Conservation (phyloP, 331 rosid genomes). For the Malus hybrid region DNA sequence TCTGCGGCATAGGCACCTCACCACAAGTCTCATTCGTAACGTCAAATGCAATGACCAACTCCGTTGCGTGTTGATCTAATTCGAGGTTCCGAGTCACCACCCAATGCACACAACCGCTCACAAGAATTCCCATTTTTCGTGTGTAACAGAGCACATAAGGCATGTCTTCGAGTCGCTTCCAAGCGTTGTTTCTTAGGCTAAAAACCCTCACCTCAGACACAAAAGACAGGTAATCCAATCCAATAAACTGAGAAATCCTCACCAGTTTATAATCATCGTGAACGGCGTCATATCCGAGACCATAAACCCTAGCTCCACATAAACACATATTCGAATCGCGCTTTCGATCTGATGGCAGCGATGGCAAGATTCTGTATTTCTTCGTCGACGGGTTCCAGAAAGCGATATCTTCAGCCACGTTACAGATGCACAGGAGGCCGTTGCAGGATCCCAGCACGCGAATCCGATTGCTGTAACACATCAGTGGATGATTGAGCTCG, state of each 20-base stretch:
- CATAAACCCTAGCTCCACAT: slow-evolving; percentile 36
- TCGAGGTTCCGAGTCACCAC: slow-evolving; percentile 39
- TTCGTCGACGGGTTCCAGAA: slow-evolving; percentile 57
- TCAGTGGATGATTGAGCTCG: slow-evolving; percentile 62
- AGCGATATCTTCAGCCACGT: slow-evolving; percentile 75
- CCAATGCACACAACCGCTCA: slow-evolving; percentile 53
- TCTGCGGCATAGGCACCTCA: slow-evolving; percentile 57
- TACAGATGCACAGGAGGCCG: slow-evolving; percentile 66
- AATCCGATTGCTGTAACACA: slow-evolving; percentile 63
- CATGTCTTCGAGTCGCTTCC: slow-evolving; percentile 42
- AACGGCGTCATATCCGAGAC: slow-evolving; percentile 51
- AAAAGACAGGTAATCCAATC: slow-evolving; percentile 21
- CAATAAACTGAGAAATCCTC: slow-evolving; percentile 48
- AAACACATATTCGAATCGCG: slow-evolving; percentile 12
- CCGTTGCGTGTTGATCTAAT: slow-evolving; percentile 10
- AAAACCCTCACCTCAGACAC: slow-evolving; percentile 44
- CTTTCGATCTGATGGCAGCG: slow-evolving; percentile 30
- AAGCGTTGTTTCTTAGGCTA: slow-evolving; percentile 34
- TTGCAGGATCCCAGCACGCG: slow-evolving; percentile 45
- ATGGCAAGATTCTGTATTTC: slow-evolving; percentile 42
- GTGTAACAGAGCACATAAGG: slow-evolving; percentile 43
- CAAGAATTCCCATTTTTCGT: slow-evolving; percentile 49
- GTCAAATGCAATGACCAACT: slow-evolving; percentile 43
- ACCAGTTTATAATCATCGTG: slow-evolving; percentile 42
- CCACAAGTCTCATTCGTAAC: slow-evolving; percentile 20